Evolutionary conservation across 225 moss, liverwort and hornwort genomes (phyloP), one percentile per base, ranked within the genome.

Genomic region (Ulota crispa): DNA sequence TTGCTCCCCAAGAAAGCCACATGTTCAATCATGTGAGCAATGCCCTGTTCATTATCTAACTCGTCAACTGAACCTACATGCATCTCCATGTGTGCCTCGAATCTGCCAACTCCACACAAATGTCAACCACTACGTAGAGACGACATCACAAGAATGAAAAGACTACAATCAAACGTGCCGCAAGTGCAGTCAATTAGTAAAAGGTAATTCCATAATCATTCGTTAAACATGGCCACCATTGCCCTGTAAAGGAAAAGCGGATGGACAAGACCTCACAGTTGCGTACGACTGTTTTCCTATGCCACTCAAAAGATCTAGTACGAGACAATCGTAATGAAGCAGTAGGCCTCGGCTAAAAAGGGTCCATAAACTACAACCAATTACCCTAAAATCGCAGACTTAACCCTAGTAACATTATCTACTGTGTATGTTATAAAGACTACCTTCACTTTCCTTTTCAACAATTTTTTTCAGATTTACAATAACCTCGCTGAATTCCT

Each of bases 11-110:
- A 89, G 72, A 99, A 99, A 66, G 99, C 99, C 77, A 99, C 99
- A 88, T 99, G 99, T 73, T 99, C 99, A 83, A 99, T 99, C 99
- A 99, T 99, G 82, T 99, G 99, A 57, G 99, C 99, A 90, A 99
- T 99, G 32, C 99, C 99, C 89, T 99, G 99, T 87, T 99, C 99
- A 59, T 93, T 78, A 69, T 96, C 96, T 64, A 85, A 84, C 83
- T 99, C 99, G 83, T 99, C 99, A 61, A 99, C 99, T 67, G 99
- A 99, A 62, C 99, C 99, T 5, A 99, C 99, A 84, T 99, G 99
- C 99, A 99, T 99, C 91, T 99, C 99, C 96, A 99, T 99, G 28
- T 99, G 99, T 43, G 99, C 99, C 91, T 99, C 99, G 80, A 99
- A 99, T 80, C 99, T 99, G 94, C 28, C 68, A 77, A 82, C 18